Evolutionary conservation across 23 red algal species (phyloP), one percentile per base, ranked within the genome.

Genomic region (Gracilaria gracilis): DNA sequence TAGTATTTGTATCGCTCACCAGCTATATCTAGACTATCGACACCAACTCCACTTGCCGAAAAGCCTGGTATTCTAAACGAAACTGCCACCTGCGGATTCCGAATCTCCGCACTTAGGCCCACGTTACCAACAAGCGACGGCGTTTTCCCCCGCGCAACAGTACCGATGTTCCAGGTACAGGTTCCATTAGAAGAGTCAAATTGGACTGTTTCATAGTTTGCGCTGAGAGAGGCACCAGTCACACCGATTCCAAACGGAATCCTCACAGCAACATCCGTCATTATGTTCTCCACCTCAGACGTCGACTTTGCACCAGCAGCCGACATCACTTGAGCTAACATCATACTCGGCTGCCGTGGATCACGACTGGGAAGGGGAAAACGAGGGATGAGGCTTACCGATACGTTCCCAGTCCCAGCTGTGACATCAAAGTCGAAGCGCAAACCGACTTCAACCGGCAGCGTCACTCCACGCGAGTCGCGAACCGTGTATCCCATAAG

Each of bases 1-100:
- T 89, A 97, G 15, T 91, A 92, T 79, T 93, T 93, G 72, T 97
- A 97, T 34, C 42, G 47, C 48, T 97, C 95, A 40, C 80, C 57
- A 58, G 23, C 50, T 34, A 97, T 79, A 38, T 86, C 88, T 17
- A 97, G 81, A 35, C 87, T 78, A 65, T 97, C 80, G 17, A 97
- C 95, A 28, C 53, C 46, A 51, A 93, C 79, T 20, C 89, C 89
- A 32, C 75, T 87, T 16, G 88, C 69, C 12, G 95, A 53, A 33
- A 75, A 82, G 27, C 82, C 76, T 21, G 91, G 90, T 53, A 97
- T 88, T 46, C 84, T 70, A 23, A 93, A 97, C 39, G 77, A 70
- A 0, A 84, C 89, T 17, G 90, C 37, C 21, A 95, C 87, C 24
- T 64, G 71, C 20, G 96, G 85, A 54, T 86, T 82, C 37, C 34